These are phyloP conservation scores for Rhizopogon salebrosus DNA, from an alignment of 768 basidiomycete species.

Conservation along the genomic window DNA sequence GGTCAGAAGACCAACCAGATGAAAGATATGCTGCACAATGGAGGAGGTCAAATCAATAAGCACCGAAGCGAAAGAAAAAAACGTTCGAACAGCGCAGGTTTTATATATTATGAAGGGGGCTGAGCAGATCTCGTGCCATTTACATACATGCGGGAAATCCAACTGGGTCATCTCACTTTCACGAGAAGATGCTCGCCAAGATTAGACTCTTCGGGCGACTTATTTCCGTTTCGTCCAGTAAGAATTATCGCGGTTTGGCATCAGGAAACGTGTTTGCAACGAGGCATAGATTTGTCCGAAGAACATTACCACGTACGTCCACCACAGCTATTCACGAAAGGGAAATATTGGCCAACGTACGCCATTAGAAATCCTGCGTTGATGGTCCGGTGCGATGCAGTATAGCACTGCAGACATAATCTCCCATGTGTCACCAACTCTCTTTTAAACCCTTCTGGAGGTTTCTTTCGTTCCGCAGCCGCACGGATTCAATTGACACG, in stretches of 20 bases:
- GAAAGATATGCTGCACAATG: neutral
- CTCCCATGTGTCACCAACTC: neutral
- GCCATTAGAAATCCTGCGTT: neutral
- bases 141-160: constrained; percentile 17
- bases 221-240: constrained; percentile 25
- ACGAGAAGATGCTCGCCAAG: constrained; percentile 17
- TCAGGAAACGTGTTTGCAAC: constrained; percentile 24
- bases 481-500: neutral
- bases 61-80: constrained; percentile 6
- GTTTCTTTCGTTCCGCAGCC: neutral
- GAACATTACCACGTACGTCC: constrained; percentile 8
- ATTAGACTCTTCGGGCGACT: constrained; percentile 20
- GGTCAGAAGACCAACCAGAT: neutral
- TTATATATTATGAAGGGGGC: constrained; percentile 17
- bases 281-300: constrained; percentile 17
- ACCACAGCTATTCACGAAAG: neutral
- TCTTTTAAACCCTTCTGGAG: neutral
- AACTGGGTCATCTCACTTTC: constrained; percentile 14
- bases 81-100: constrained; percentile 7
- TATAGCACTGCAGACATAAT: neutral
- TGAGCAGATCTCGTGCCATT: constrained; percentile 22
- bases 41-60: neutral
- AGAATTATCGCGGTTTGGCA: constrained; percentile 19
- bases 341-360: neutral
- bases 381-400: neutral